Evolutionary conservation across 129 eudicot species (phyloP), one percentile per base, ranked within the genome.

Genomic region (Pittosporum tobira): DNA sequence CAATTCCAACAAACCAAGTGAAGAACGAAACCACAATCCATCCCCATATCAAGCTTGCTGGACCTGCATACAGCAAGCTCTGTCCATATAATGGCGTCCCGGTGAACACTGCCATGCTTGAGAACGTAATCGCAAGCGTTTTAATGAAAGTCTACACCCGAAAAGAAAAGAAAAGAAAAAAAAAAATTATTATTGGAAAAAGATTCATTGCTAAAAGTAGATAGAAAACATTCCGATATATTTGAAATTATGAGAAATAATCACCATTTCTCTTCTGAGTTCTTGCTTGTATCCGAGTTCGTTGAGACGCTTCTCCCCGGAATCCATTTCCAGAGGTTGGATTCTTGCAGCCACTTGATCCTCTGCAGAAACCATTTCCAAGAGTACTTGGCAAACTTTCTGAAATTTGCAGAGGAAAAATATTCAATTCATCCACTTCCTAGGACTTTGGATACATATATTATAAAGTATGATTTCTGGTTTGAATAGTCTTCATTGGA

Each of bases 201-300:
- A 34, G 3, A 6, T 2, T 28, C 11, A 20, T 3, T 10, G 45
- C 30, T 29, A 8, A 1, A 2, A 40, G n/a, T 40, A 18, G 3
- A 28, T 26, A 0, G 10, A 4, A 18, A 1, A 47, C 4, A 46
- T 16, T 46, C 18, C 11, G 4, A 0, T 2, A 3, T 6, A 4
- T 46, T 19, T n/a, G n/a, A 9, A 46, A 38, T 2, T 29, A 3
- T 22, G 9, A 30, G 2, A 0, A 24, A 15, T 5, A 13, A 2
- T 25, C n/a, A 68, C 80, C 80, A 75, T 75, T 28, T 75, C 80
- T 58, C 80, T 68, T 57, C 80, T 48, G 22, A 75, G 80, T 63
- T 75, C 80, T 64, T 75, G 80, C 63, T 75, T 75, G 80, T 75
- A 75, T 23, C 80, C 80, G 37, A 75, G 80, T 49, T 75, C 80